Conservation (phyloP, 129 eudicot genomes). For the Glebionis coronaria region DNA sequence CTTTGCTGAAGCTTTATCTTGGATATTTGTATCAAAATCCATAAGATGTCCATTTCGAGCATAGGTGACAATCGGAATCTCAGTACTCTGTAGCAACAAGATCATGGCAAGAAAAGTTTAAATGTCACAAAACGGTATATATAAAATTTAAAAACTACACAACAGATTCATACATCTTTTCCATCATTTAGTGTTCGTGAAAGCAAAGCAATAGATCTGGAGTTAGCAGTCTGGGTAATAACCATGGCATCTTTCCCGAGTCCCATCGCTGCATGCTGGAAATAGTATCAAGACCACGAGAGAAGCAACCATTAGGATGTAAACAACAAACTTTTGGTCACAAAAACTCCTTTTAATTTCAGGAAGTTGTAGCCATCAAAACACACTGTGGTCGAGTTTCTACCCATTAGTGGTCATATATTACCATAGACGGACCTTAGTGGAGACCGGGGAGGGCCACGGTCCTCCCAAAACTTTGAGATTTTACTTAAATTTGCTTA, state of each 20-base stretch:
- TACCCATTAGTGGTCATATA: too few species aligned
- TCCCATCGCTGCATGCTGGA: constrained; percentile 72
- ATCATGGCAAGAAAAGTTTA: not conserved
- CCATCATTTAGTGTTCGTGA: constrained; percentile 40
- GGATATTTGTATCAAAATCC: constrained; percentile 52
- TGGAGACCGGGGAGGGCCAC: too few species aligned
- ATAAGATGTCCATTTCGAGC: constrained; percentile 46
- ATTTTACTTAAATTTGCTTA: too few species aligned
- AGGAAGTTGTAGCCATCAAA: too few species aligned
- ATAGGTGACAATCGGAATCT: constrained; percentile 64
- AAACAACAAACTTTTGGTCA: not conserved
- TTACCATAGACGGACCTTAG: too few species aligned
- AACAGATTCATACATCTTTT: constrained; percentile 21
- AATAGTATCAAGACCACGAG: not conserved
- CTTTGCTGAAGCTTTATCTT: constrained; percentile 40
- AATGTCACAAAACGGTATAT: too few species aligned
- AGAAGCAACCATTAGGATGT: not conserved
- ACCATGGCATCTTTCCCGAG: constrained; percentile 83
- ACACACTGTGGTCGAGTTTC: too few species aligned
- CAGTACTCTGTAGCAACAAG: constrained; percentile 43
- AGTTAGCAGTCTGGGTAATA: constrained; percentile 63
- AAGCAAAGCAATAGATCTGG: constrained; percentile 64
- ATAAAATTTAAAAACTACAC: too few species aligned
- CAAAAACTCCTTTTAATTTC: too few species aligned
- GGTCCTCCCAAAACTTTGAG: too few species aligned